Base-by-base conservation (phyloP, 306 rosid species). In the Castanea crenata region DNA sequence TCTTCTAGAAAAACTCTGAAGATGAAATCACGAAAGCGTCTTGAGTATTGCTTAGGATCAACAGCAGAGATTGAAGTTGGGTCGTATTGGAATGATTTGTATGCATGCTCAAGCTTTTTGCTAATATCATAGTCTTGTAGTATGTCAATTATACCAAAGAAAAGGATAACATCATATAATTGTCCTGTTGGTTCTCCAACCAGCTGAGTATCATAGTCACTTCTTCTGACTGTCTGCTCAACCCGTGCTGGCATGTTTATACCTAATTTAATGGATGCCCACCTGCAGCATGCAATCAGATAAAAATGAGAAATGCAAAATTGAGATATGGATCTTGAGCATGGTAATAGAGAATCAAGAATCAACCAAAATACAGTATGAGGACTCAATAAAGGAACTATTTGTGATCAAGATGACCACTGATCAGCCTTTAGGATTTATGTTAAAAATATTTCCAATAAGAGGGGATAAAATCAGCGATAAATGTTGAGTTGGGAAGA, bases 71-170 rank as follows among this genome's bases (percentile, higher is more conserved):
- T 95, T 46, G 94, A 84, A 1, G 98, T 88, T 54, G 97, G 84
- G 52, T 93, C 99, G 34, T 86, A 91, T 31, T 95, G 99, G 80
- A 95, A 41, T 32, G 99, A 93, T 81, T 95, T 95, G 91, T 91
- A 93, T 2, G 98, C 99, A 85, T 95, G 99, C 85, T 95, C 99
- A 20, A 95, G 93, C 90, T 87, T 95, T 81, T 95, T 95, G 88
- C 96, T 93, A 65, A 95, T 93, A 59, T 95, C 98, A 76, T 95
- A 95, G 85, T 90, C 98, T 83, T 95, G 99, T 32, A 95, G 89
- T 83, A 95, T 95, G 91, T 95, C 99, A 64, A 95, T 95, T 76
- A 95, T 93, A 58, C 97, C 90, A 6, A 93, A 91, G 83, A 89
- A 91, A 55, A 95, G 73, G 68, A 89, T 82, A 56, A 93, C 87